These are phyloP conservation scores for Scedosporium aurantiacum DNA, from an alignment of 2,329 filamentous ascomycete species.

Conservation along the genomic window DNA sequence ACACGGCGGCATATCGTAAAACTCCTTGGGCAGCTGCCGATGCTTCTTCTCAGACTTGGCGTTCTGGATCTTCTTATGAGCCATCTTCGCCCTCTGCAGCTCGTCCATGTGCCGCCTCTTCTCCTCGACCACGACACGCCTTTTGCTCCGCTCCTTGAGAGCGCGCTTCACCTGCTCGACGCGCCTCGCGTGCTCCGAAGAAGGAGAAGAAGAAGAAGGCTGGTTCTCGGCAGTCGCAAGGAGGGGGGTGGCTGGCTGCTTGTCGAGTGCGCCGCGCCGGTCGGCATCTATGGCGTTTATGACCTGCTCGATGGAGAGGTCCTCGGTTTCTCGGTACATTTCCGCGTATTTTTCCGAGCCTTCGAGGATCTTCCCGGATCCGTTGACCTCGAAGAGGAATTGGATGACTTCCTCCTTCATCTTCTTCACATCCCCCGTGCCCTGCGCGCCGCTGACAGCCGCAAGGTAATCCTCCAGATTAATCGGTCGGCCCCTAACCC, in stretches of 20 bases:
- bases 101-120: constrained; percentile 31
- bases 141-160: constrained; percentile 5
- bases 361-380: constrained; percentile 2
- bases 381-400: constrained; percentile 9
- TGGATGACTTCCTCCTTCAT: constrained; percentile 8
- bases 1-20: constrained; percentile 29
- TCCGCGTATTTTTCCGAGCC: constrained; percentile 9
- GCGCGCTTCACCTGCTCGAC: constrained; percentile 9
- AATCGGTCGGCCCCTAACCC: constrained; percentile 10
- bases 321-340: constrained; percentile 6
- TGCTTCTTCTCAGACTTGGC: constrained; percentile 24
- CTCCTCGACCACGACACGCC: constrained; percentile 19
- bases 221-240: neutral
- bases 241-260: neutral
- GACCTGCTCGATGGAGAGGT: constrained; percentile 15
- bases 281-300: constrained; percentile 21
- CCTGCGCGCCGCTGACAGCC: constrained; percentile 1
- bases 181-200: constrained; percentile 3
- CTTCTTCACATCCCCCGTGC: constrained; percentile 4
- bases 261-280: constrained; percentile 12
- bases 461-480: constrained; percentile 8
- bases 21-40: constrained; percentile 19
- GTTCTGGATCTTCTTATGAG: constrained; percentile 33
- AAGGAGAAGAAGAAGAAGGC: neutral
- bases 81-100: constrained; percentile 34